Conservation (phyloP, 2,329 filamentous ascomycete genomes). For the Paecilomyces fulvus region DNA sequence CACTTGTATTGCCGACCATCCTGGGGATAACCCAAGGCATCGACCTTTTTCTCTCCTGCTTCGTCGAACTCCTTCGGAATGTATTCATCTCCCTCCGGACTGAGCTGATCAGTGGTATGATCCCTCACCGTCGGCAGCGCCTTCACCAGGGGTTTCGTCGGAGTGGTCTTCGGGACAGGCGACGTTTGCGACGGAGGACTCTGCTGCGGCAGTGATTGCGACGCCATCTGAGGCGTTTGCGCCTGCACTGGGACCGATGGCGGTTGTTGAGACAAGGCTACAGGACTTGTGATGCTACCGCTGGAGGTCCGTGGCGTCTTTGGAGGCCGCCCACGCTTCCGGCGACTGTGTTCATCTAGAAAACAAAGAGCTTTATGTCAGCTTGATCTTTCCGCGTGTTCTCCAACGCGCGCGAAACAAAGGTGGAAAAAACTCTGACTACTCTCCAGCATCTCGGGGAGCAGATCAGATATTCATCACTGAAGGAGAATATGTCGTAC, state of each 20-base stretch:
- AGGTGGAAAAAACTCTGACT: constrained; percentile 23
- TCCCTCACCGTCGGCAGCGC: constrained; percentile 92
- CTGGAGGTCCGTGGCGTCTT: constrained; percentile 36
- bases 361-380: constrained; percentile 6
- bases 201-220: constrained; percentile 26
- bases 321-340: constrained; percentile 43
- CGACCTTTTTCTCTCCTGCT: constrained; percentile 88
- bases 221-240: constrained; percentile 34
- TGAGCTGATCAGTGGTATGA: constrained; percentile 93
- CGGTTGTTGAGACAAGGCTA: constrained; percentile 18
- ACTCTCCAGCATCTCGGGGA: background rate
- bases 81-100: constrained; percentile 84
- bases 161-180: constrained; percentile 64
- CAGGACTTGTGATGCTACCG: constrained; percentile 14
- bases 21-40: constrained; percentile 68
- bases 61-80: constrained; percentile 88
- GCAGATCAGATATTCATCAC: constrained; percentile 14
- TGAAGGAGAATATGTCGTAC: constrained; percentile 49
- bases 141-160: constrained; percentile 76
- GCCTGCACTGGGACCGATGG: constrained; percentile 21
- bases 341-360: constrained; percentile 35
- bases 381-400: background rate
- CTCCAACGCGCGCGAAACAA: constrained; percentile 26
- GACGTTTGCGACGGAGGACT: constrained; percentile 52
- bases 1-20: constrained; percentile 85